Conservation (phyloP, 2,329 filamentous ascomycete genomes). For the Botrytis paeoniae region DNA sequence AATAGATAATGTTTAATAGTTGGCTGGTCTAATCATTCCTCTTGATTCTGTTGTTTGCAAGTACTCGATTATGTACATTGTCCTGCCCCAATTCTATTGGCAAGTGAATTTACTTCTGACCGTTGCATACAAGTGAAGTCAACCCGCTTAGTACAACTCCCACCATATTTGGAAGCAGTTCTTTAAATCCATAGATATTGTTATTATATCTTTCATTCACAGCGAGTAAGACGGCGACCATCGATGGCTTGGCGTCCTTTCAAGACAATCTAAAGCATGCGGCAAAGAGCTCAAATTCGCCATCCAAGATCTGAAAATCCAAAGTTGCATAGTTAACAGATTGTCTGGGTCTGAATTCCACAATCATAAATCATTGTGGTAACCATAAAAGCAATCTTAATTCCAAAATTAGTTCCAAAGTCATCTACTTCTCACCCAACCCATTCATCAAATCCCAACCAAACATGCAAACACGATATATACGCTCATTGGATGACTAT, state of each 20-base stretch:
- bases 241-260: not conserved
- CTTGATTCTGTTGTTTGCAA: not conserved
- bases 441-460: not conserved
- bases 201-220: not conserved
- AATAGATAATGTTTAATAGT: not conserved
- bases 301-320: not conserved
- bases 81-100: not conserved
- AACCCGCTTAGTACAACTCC: not conserved
- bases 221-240: not conserved
- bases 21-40: not conserved
- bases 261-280: not conserved
- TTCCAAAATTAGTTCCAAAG: not conserved
- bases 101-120: not conserved
- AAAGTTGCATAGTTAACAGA: fast-evolving
- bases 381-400: not conserved
- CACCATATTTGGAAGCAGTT: not conserved
- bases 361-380: not conserved
- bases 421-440: not conserved
- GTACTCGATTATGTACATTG: not conserved
- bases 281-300: not conserved
- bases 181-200: not conserved
- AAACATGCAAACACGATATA: not conserved
- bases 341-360: not conserved
- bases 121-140: not conserved
- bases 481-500: not conserved